Evolutionary conservation across 805 yeast species (phyloP).

Genomic region (Jamesozyma lodderae): DNA sequence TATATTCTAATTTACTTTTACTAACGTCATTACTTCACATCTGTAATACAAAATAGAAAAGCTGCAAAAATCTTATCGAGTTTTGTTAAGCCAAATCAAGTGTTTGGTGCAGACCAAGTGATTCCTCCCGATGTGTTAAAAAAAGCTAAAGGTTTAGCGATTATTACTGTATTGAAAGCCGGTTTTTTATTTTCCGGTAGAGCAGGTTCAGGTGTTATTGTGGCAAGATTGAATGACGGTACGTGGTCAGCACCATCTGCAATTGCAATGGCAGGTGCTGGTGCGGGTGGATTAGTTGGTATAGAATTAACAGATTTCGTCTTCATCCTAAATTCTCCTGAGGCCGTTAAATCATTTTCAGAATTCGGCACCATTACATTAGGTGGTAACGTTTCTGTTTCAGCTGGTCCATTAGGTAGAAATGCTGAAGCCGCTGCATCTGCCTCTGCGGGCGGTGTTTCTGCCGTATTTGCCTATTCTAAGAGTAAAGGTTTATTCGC

Average conservation of each 20-base stretch:
- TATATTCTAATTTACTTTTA: neutral
- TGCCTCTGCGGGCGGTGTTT: conserved; percentile 77
- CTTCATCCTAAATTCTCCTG: conserved; percentile 73
- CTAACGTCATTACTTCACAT: neutral
- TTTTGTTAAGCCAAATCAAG: conserved; percentile 89
- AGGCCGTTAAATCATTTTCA: conserved; percentile 90
- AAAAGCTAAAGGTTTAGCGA: conserved; percentile 86
- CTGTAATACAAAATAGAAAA: conserved; percentile 40
- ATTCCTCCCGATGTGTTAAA: conserved; percentile 83
- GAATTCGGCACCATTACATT: conserved; percentile 89
- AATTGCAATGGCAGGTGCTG: conserved; percentile 92
- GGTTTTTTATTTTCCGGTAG: conserved; percentile 94
- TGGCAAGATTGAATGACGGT: conserved; percentile 90
- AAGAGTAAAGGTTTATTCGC: conserved; percentile 96
- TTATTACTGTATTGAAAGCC: conserved; percentile 91
- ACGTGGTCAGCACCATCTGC: conserved; percentile 98
- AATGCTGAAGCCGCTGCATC: conserved; percentile 96
- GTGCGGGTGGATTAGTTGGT: conserved; percentile 97
- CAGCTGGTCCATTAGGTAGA: conserved; percentile 97
- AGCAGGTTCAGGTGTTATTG: conserved; percentile 94
- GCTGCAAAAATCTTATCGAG: conserved; percentile 88
- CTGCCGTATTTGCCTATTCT: conserved; percentile 88
- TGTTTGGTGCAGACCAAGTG: conserved; percentile 77
- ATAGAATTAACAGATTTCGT: conserved; percentile 95
- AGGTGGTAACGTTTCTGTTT: conserved; percentile 91